These are phyloP conservation scores for Leccinellum rugosiceps DNA, from an alignment of 768 basidiomycete genomes.

Conservation along the genomic window DNA sequence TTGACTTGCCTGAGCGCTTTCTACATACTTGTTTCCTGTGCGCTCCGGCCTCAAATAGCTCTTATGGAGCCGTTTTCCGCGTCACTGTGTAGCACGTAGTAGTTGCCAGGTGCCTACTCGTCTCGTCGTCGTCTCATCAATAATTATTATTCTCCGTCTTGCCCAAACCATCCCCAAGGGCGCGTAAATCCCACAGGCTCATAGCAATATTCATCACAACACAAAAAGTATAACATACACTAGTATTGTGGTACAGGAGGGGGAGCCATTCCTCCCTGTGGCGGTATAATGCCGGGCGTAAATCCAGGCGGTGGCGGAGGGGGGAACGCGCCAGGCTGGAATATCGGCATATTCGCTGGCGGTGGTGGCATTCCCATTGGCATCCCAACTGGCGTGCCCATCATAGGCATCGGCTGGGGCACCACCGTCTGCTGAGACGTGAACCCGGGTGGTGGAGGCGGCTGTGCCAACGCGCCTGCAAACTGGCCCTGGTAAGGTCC, in stretches of 20 bases:
- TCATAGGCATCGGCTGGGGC: slow-evolving; percentile 21
- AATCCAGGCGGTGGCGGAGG: slow-evolving; percentile 70
- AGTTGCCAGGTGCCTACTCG: slow-evolving; percentile 34
- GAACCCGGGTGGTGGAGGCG: slow-evolving; percentile 42
- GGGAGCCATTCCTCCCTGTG: slow-evolving; percentile 39
- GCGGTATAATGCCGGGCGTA: slow-evolving; percentile 42
- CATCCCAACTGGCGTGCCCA: slow-evolving; percentile 32
- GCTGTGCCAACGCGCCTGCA: slow-evolving; percentile 80
- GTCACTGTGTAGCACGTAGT: slow-evolving; percentile 34
- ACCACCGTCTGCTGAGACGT: slow-evolving; percentile 43
- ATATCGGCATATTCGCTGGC: slow-evolving; percentile 41
- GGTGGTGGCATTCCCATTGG: slow-evolving; percentile 33
- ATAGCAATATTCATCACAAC: too few species aligned
- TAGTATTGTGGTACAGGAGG: slow-evolving; percentile 39
- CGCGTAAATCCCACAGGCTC: too few species aligned
- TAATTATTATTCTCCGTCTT: slow-evolving; percentile 22
- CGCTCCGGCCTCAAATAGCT: slow-evolving; percentile 28
- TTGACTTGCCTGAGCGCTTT: slow-evolving; percentile 27
- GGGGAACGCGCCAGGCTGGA: slow-evolving; percentile 42
- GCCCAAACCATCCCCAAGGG: too few species aligned
- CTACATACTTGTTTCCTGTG: slow-evolving; percentile 26
- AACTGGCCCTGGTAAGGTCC: slow-evolving; percentile 91
- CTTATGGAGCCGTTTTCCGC: slow-evolving; percentile 24
- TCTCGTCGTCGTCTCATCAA: slow-evolving; percentile 14
- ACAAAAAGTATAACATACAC: neutral